Evolutionary conservation across 2,329 filamentous ascomycete species (phyloP).

Genomic region (Zymoseptoria ardabiliae): DNA sequence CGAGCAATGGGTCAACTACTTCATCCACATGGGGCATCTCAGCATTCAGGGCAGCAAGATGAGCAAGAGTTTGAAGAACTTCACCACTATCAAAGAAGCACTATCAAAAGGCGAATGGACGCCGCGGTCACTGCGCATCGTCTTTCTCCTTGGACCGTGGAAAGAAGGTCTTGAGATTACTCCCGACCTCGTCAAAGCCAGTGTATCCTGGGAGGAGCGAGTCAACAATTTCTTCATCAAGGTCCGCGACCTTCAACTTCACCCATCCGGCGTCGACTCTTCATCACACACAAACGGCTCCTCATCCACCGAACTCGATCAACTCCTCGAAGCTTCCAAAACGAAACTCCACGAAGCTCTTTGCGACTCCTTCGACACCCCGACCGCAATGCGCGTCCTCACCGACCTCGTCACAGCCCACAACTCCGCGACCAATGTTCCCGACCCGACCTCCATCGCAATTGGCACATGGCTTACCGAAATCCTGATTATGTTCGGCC

Average conservation of each 20-base stretch:
- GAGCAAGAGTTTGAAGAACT: constrained; percentile 94
- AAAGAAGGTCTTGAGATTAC: constrained; percentile 88
- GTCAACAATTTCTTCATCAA: constrained; percentile 65
- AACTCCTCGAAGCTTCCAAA: constrained; percentile 48
- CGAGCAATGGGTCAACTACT: constrained; percentile 85
- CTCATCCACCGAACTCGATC: constrained; percentile 33
- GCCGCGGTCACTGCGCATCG: constrained; percentile 69
- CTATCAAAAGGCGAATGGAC: constrained; percentile 64
- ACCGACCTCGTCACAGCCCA: constrained; percentile 69
- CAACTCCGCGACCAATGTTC: constrained; percentile 51
- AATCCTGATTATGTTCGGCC: constrained; percentile 76
- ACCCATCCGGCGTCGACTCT: constrained; percentile 8
- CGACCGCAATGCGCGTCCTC: constrained; percentile 69
- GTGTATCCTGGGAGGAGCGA: constrained; percentile 71
- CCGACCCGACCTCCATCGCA: constrained; percentile 42
- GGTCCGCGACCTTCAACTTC: constrained; percentile 41
- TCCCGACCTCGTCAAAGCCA: constrained; percentile 62
- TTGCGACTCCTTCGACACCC: constrained; percentile 81
- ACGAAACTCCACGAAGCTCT: constrained; percentile 57
- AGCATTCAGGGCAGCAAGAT: constrained; percentile 88
- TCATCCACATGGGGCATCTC: constrained; percentile 89
- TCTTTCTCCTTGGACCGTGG: constrained; percentile 84
- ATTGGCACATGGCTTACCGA: constrained; percentile 74
- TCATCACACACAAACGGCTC: constrained; percentile 11
- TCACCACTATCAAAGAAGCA: constrained; percentile 84